Evolutionary conservation across 768 basidiomycete genomes (phyloP), one percentile per base, ranked within the genome.

Genomic region (Mycena vulgaris): DNA sequence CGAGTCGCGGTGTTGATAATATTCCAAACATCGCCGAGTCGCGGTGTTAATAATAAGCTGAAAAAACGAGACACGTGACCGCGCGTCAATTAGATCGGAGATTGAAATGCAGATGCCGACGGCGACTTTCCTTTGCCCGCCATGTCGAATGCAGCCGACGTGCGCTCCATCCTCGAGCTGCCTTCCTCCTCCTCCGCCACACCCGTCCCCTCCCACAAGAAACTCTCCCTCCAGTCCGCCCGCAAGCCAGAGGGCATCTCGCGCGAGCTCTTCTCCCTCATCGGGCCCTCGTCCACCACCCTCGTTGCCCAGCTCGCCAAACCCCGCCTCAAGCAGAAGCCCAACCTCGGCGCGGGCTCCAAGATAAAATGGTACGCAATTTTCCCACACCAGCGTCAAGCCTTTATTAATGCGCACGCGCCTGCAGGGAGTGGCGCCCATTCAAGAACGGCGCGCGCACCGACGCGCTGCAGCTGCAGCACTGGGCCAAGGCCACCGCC

Each of bases 221-320:
- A 88, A 73, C 68, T 81, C 4, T 39, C 78, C 27, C 63, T 83
- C n/a, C 21, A 82, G 2, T 76, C 84, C 16, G 76, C 83, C 21
- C 87, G 88, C 76, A 95, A 94, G 80, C 94, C 94, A 5, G 95
- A 96, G 23, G 97, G 97, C 23, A 96, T 98, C 69, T 93, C 96
- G 0, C 87, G 96, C 74, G 97, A 98, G 80, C 87, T 99, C 2
- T 98, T 94, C 82, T 92, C 94, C 1, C 89, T 99, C 68, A 98
- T 99, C 73, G 97, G 97, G n/a, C 91, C 95, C 68, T 93, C 95
- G 55, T 93, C 93, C 14, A 96, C 97, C 0, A 91, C 93, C 2
- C 87, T 99, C 56, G 92, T 91, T 0, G 89, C 93, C 37, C 92
- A 94, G 74, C 87, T 92, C 67, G 87, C 92, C 30, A 94, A 95